Base-by-base conservation (phyloP, 495 filamentous ascomycete species). In the Penicillium chermesinum region DNA sequence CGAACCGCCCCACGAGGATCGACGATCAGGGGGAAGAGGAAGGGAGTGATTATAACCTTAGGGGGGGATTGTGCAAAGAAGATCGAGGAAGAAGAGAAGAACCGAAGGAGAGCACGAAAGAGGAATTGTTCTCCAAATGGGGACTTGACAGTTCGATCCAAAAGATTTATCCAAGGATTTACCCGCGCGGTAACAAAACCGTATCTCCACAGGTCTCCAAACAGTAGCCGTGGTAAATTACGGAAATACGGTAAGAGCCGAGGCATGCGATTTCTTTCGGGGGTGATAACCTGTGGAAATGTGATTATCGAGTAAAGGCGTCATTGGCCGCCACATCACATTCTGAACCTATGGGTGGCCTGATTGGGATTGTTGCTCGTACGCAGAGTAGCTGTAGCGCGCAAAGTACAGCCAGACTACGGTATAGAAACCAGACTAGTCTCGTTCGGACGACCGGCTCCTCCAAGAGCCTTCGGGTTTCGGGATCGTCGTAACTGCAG, bases 121-220 rank as follows among this genome's bases (percentile, higher is more conserved):
- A 14, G 12, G n/a, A 30, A 9, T n/a, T 8, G 14, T 15, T 44
- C 32, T 33, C 41, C 32, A n/a, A 15, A 32, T 33, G 15, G 7
- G 2, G 25, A 32, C 17, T 16, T 44, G 7, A 15, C 42, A 18
- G 30, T 19, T n/a, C 9, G 42, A 30, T 30, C n/a, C 42, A 25
- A 30, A 44, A 20, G 32, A 44, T 44, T 44, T 30, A 44, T 14
- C 42, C 42, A 30, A 44, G 15, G 32, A 44, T 44, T 44, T 30
- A 44, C 22, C 42, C 42, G 40, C 40, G 40, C 40, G 27, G 42
- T 44, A 44, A 33, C n/a, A 13, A 15, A 7, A 34, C 27, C 17
- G 22, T 44, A 30, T 44, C 42, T 44, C 42, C 42, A 44, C 32
- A 17, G 16, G 12, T 18, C 25, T 36, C 30, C n/a, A 21, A 32